These are phyloP conservation scores for Adansonia rubrostipa DNA, from an alignment of 441 rosid species.

Conservation along the genomic window DNA sequence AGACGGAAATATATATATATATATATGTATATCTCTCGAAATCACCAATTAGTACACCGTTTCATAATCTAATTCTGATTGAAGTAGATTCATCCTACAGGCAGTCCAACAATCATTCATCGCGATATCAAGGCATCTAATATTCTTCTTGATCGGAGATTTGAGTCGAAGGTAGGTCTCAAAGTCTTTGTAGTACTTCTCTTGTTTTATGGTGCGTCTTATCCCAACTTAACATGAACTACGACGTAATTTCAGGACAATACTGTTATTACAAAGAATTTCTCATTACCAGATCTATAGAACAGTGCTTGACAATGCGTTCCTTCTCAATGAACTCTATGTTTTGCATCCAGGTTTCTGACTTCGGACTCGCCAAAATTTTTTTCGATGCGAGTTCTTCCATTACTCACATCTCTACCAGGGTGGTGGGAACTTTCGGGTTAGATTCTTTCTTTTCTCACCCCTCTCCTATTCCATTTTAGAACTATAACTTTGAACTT, in stretches of 20 bases:
- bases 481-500: background rate
- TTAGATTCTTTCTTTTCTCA: slow-evolving; percentile 24
- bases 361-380: slow-evolving; percentile 61
- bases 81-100: slow-evolving; percentile 38
- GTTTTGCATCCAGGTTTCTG: slow-evolving; percentile 49
- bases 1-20: too few species aligned
- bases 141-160: slow-evolving; percentile 57
- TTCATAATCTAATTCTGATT: slow-evolving; percentile 11
- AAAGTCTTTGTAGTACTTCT: background rate
- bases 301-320: too few species aligned
- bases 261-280: background rate
- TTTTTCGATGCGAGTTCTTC: slow-evolving; percentile 45
- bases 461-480: background rate
- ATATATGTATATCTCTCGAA: too few species aligned
- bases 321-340: background rate
- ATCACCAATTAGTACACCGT: too few species aligned
- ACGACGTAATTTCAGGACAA: background rate
- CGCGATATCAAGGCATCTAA: slow-evolving; percentile 37
- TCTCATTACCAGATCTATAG: background rate
- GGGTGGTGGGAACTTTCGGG: slow-evolving; percentile 70
- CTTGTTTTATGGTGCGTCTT: background rate
- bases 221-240: background rate
- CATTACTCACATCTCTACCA: slow-evolving; percentile 50
- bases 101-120: slow-evolving; percentile 61
- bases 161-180: slow-evolving; percentile 55